Conservation (phyloP, 164 flowering plant species). For the Chloranthus sessilifolius region DNA sequence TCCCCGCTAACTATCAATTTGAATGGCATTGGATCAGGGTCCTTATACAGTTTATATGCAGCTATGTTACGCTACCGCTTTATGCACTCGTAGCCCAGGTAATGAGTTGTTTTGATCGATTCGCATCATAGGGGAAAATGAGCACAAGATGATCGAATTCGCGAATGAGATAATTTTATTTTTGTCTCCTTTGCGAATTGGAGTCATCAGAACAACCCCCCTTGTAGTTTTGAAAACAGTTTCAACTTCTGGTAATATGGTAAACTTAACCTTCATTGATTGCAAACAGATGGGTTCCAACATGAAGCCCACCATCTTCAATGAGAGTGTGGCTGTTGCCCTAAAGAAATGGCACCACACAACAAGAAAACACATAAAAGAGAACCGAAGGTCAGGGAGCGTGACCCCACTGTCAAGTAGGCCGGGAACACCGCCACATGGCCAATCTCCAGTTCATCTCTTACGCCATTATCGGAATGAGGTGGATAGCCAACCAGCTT, state of each 20-base stretch:
- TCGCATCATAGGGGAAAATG: no score
- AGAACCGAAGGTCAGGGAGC: conserved; percentile 19
- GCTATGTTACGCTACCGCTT: conserved; percentile 85
- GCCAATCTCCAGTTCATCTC: conserved; percentile 55
- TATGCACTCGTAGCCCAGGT: conserved; percentile 92
- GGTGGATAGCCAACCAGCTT: conserved; percentile 32
- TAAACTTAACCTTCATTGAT: no score
- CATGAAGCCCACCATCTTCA: conserved; percentile 73
- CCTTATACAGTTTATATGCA: conserved; percentile 51
- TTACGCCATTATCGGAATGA: conserved; percentile 33
- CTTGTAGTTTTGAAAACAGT: no score
- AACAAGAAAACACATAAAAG: conserved; percentile 53
- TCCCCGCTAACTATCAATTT: no score
- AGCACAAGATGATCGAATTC: no score
- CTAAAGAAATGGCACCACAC: conserved; percentile 65
- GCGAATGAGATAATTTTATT: no score
- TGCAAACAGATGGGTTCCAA: conserved; percentile 81
- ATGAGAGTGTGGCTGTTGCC: conserved; percentile 61
- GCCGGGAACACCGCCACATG: conserved; percentile 44
- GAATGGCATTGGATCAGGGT: conserved; percentile 33
- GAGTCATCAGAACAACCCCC: no score
- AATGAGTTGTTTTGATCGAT: no score
- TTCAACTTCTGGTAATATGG: no score
- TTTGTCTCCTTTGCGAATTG: no score
- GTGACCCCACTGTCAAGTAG: conserved; percentile 52